Evolutionary conservation across 768 basidiomycete species (phyloP), one percentile per base, ranked within the genome.

Genomic region (Megacollybia marginata): DNA sequence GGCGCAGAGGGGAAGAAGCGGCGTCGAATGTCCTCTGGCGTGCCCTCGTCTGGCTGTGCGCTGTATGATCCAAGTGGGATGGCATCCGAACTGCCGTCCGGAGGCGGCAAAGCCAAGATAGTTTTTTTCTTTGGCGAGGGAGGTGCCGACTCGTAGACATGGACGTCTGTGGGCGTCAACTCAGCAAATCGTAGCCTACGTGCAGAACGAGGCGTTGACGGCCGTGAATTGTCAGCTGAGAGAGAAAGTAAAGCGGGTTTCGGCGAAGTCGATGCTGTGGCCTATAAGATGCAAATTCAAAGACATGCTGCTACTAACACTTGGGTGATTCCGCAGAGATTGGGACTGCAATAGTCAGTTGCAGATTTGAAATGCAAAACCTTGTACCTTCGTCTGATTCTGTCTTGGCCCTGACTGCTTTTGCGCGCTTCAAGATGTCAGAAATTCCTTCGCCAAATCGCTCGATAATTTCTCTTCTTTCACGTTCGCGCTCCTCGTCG

Each of bases 121-220:
- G 67, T 59, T 51, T 73, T 76, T 52, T 74, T 77, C n/a, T 72
- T 73, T 1, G 89, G 89, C 3, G 90, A 89, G 2, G 84, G 69
- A 4, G 88, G 89, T 1, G 80, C 83, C 12, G 88, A 90, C 57
- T 89, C 85, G 58, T 92, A 92, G 1, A 92, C 83, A 63, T 88
- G 75, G 2, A 92, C 79, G 58, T 91, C 85, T n/a, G 76, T 65
- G 0, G 86, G 80, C 1, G 75, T 78, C 13, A 89, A 69, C 35
- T 90, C 82, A 32, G 88, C 85, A 57, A 92, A 92, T 15, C 89
- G 81, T 31, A 91, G 65, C 54, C 67, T 79, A 12, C 83, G 68
- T 45, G 69, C 58, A 1, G 74, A 54, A 65, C 79, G 47, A 62
- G 73, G 63, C 64, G 80, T 73, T 63, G 82, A 75, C 12, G 85